phyloP scores from a whole-genome alignment of 2,329 filamentous ascomycete genomes.

The Aspergillus sp. region DNA sequence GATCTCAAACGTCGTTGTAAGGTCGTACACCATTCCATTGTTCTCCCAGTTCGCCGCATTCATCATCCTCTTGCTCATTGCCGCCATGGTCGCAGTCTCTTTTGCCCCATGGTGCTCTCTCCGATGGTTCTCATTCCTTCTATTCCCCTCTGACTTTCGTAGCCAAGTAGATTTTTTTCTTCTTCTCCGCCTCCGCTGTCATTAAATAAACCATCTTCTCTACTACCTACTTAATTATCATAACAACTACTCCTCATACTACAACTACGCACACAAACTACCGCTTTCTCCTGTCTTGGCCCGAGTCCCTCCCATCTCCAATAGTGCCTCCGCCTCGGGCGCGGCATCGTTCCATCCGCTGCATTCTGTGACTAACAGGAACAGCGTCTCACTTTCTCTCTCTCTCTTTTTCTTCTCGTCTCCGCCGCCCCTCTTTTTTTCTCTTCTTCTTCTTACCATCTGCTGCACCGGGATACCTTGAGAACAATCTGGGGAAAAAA shows the following conservation, averaged over 20 bases:
- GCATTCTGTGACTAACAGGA: slow-evolving; percentile 34
- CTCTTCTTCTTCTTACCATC: slow-evolving; percentile 5
- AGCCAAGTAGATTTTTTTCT: too few relatives aligned
- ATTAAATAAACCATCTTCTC: background rate
- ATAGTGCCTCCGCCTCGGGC: too few relatives aligned
- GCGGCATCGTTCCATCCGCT: slow-evolving; percentile 8
- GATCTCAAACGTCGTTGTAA: too few relatives aligned
- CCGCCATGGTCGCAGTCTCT: too few relatives aligned
- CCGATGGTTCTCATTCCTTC: background rate
- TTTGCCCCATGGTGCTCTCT: too few relatives aligned
- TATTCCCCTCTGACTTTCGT: background rate
- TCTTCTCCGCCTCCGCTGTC: background rate
- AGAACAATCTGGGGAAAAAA: slow-evolving; percentile 26
- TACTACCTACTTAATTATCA: background rate
- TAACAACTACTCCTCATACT: background rate
- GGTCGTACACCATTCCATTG: too few relatives aligned
- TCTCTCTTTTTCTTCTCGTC: slow-evolving; percentile 8
- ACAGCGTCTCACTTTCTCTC: slow-evolving; percentile 13
- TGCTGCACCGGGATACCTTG: background rate
- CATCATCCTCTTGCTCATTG: too few relatives aligned
- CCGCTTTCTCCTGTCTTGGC: background rate
- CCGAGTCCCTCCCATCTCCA: too few relatives aligned
- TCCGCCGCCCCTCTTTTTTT: slow-evolving; percentile 18
- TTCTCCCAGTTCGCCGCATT: too few relatives aligned
- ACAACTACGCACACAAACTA: background rate